Evolutionary conservation across 441 rosid species (phyloP).

Genomic region (Pelargonium myrrhifolium): DNA sequence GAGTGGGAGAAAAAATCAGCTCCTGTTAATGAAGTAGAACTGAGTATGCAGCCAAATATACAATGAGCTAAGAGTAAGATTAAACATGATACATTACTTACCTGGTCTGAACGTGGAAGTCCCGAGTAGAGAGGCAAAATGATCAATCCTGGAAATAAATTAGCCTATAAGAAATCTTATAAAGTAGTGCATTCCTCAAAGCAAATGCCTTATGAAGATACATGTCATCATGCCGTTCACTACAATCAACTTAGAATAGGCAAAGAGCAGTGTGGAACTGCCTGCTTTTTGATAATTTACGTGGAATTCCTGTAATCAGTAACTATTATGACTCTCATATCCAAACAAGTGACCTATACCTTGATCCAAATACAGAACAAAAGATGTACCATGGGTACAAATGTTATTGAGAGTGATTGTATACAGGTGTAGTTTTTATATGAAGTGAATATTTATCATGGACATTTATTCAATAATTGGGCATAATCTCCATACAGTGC

Average conservation of each 20-base stretch:
- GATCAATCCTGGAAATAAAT: slow-evolving; percentile 60
- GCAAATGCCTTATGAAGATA: not conserved
- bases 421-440: not conserved
- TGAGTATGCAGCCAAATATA: slow-evolving; percentile 12
- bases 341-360: not conserved
- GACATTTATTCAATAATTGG: not conserved
- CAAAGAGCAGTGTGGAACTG: not conserved
- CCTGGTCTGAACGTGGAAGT: slow-evolving; percentile 83
- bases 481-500: not conserved
- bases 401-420: not conserved
- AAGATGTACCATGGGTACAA: not conserved
- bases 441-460: not conserved
- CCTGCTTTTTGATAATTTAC: not conserved
- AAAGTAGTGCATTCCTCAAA: not conserved
- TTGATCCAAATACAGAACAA: not conserved
- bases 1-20: slow-evolving; percentile 75
- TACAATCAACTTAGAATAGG: not conserved
- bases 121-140: slow-evolving; percentile 84
- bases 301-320: not conserved
- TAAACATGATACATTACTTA: slow-evolving; percentile 18
- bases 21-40: slow-evolving; percentile 39
- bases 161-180: slow-evolving; percentile 10
- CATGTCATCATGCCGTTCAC: not conserved
- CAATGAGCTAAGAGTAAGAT: slow-evolving; percentile 10
- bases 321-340: not conserved